phyloP scores from a whole-genome alignment of 2,329 filamentous ascomycete genomes.

The Fusarium camptoceras region DNA sequence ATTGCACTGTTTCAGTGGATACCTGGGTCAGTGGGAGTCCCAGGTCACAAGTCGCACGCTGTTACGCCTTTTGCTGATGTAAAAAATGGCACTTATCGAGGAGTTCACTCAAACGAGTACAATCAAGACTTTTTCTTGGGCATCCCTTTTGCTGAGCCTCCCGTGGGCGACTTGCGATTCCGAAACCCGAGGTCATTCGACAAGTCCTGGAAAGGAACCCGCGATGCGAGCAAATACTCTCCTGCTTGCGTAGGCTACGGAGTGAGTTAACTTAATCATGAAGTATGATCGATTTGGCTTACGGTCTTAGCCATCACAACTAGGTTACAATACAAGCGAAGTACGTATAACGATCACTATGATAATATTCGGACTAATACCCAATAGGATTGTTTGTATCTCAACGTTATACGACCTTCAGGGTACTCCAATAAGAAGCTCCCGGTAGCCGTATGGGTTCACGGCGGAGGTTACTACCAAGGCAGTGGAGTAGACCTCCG shows the following conservation, averaged over 20 bases:
- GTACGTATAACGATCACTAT: background rate
- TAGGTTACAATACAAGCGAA: background rate
- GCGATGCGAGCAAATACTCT: conserved; percentile 53
- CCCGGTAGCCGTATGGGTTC: conserved; percentile 34
- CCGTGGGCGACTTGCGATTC: conserved; percentile 64
- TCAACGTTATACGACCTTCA: conserved; percentile 28
- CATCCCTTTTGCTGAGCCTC: conserved; percentile 65
- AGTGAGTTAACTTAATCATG: background rate
- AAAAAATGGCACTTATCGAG: conserved; percentile 61
- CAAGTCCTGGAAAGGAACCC: conserved; percentile 53
- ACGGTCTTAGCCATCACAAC: background rate
- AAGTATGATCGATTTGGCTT: background rate
- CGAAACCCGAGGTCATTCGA: conserved; percentile 61
- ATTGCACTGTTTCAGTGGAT: background rate
- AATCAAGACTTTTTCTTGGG: conserved; percentile 64
- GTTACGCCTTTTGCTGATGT: background rate
- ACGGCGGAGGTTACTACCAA: conserved; percentile 53
- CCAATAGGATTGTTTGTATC: conserved; percentile 29
- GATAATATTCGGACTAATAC: background rate
- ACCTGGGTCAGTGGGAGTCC: background rate
- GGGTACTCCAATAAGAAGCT: conserved; percentile 30
- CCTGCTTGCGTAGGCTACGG: conserved; percentile 27
- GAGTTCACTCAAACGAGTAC: conserved; percentile 54
- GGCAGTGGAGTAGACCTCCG: conserved; percentile 59
- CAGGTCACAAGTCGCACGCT: background rate